phyloP scores from a whole-genome alignment of 768 basidiomycete genomes.

The Clitopilus passeckerianus region DNA sequence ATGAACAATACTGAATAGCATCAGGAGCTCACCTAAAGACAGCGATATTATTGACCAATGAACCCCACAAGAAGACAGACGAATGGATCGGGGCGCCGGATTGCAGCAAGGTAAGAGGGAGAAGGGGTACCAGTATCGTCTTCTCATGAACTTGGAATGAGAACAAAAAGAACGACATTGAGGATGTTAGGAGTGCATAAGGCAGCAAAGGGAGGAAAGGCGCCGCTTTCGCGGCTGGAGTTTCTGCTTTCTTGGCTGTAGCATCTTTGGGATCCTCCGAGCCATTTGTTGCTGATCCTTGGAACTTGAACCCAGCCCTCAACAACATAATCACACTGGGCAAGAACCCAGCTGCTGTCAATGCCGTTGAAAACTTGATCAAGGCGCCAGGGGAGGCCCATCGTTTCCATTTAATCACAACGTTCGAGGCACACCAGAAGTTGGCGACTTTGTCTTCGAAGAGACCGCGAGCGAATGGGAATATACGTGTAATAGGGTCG shows the following conservation, averaged over 20 bases:
- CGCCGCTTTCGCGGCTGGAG: slow-evolving; percentile 13
- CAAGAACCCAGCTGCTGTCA: slow-evolving; percentile 70
- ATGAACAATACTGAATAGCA: not conserved
- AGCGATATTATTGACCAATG: slow-evolving; percentile 76
- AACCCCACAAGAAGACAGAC: slow-evolving; percentile 63
- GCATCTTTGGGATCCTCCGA: slow-evolving; percentile 4
- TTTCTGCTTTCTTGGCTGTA: slow-evolving; percentile 1
- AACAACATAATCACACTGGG: slow-evolving; percentile 48
- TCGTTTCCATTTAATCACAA: slow-evolving; percentile 79
- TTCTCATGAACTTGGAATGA: slow-evolving; percentile 98
- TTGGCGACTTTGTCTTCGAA: slow-evolving; percentile 98
- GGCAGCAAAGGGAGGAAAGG: slow-evolving; percentile 66
- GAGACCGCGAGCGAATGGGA: slow-evolving; percentile 86
- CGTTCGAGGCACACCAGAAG: slow-evolving; percentile 94
- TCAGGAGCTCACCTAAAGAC: slow-evolving; percentile 68
- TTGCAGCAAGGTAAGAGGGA: slow-evolving; percentile 80
- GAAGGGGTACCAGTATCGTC: slow-evolving; percentile 78
- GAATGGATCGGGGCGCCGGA: slow-evolving; percentile 50
- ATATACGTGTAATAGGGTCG: slow-evolving; percentile 77
- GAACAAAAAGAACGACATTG: slow-evolving; percentile 93
- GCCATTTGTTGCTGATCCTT: not conserved
- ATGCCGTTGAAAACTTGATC: slow-evolving; percentile 56
- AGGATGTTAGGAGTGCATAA: slow-evolving; percentile 73
- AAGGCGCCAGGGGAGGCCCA: slow-evolving; percentile 44
- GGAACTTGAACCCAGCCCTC: slow-evolving; percentile 26